Evolutionary conservation across 2,329 filamentous ascomycete species (phyloP), one percentile per base, ranked within the genome.

Genomic region (Colletotrichum paranaense): DNA sequence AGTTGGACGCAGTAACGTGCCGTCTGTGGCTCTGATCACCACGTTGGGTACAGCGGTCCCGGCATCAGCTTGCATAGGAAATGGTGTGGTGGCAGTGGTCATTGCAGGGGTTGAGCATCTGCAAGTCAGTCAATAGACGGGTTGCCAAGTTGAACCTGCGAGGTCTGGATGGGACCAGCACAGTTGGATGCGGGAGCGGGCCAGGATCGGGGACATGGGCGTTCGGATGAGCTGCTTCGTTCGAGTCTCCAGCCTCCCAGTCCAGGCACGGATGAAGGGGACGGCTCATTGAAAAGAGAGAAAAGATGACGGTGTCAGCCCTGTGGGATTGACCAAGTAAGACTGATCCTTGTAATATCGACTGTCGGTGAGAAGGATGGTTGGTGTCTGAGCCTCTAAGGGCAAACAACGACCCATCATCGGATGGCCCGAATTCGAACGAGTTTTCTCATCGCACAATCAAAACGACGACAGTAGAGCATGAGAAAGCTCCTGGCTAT

Each of bases 21-120:
- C 70, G 60, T 59, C 70, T 70, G 49, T 49, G 60, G 46, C 60
- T 62, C 60, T 68, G 28, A 24, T 42, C 3, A 28, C 38, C 58
- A 38, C 58, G 30, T 22, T 46, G 53, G 53, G 65, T 42, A 26
- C 6, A 55, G 59, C 53, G 42, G 66, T 59, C 53, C 42, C 42
- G 66, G 59, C 59, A 72, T 71, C 16, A 70, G 67, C 67, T 66
- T 56, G 70, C 71, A 70, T 62, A 12, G 24, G 19, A 70, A 53
- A 28, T 65, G 62, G 70, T 74, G 72, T 71, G 65, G 62, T 46
- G 74, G 68, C 60, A 77, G 58, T 75, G 74, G 73, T 42, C 12
- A 52, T 52, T n/a, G 52, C 74, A 64, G 67, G 73, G 73, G 66
- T 46, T 53, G 19, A 55, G 5, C 26, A 59, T 66, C 73, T 76